Evolutionary conservation across 2,329 filamentous ascomycete genomes (phyloP), one percentile per base, ranked within the genome.

Genomic region (Hymenoscyphus albidus): DNA sequence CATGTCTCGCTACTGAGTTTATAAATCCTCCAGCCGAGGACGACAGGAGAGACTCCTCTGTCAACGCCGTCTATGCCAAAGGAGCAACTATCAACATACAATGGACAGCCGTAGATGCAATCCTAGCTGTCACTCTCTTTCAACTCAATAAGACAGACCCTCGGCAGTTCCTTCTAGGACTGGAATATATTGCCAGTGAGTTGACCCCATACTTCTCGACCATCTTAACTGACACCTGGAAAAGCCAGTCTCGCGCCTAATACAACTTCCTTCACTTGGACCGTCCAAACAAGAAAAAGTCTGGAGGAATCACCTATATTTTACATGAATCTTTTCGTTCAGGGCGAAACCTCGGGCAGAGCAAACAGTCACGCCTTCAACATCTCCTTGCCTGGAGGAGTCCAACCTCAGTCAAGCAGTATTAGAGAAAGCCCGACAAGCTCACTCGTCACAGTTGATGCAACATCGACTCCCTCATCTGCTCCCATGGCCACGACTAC

Each of bases 331-430:
- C 35, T 68, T n/a, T 68, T 64, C 42, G 9, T 63, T 31, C 38
- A 58, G n/a, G 64, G 64, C 5, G 27, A 58, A 27, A 54, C 18
- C 5, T 18, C 35, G 9, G 18, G 64, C 13, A 7, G 39, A 14
- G 58, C 62, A 38, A 61, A 64, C 13, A 66, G 62, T 54, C 56
- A 63, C 14, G 58, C 60, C 32, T 66, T 68, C 51, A 68, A 68
- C 38, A 66, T 68, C 58, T 59, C 66, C 4, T n/a, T 16, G 4
- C 58, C 58, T 35, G 39, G 16, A 31, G 54, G 27, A 14, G 18
- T 14, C 0, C 31, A 39, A 18, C 54, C 58, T 5, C 35, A 57
- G 39, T n/a, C 59, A 31, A 44, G 59, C 59, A 44, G 27, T 39
- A n/a, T 22, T 16, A 51, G 27, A 40, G 13, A 32, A 27, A n/a